Evolutionary conservation across 768 basidiomycete species (phyloP).

Genomic region (Serendipita vermifera): DNA sequence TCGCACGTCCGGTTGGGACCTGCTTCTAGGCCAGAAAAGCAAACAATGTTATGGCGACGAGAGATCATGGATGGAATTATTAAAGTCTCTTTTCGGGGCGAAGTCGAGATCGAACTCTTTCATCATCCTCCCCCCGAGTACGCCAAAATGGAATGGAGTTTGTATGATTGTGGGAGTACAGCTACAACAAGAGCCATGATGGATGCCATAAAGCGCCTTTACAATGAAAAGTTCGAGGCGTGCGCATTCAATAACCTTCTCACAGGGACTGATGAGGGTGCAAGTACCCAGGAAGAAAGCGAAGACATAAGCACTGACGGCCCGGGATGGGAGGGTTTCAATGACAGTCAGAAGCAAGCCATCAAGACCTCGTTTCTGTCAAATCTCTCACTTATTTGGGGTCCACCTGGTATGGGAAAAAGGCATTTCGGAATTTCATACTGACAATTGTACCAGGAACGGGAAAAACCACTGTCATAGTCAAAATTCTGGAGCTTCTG

Average conservation of each 20-base stretch:
- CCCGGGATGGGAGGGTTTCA: constrained; percentile 25
- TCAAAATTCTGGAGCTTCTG: constrained; percentile 41
- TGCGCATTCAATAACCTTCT: constrained; percentile 42
- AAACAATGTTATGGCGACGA: constrained; percentile 26
- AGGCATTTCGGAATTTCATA: neutral
- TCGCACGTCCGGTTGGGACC: constrained; percentile 53
- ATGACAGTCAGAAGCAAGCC: constrained; percentile 43
- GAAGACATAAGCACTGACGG: constrained; percentile 13
- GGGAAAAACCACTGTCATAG: constrained; percentile 58
- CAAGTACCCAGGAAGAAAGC: constrained; percentile 9
- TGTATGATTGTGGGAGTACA: constrained; percentile 49
- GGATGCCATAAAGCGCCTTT: constrained; percentile 42
- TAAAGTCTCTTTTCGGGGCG: constrained; percentile 38
- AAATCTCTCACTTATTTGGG: constrained; percentile 49
- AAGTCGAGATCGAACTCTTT: constrained; percentile 39
- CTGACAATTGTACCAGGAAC: constrained; percentile 33
- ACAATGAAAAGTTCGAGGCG: constrained; percentile 30
- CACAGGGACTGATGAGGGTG: constrained; percentile 20
- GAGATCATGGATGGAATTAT: constrained; percentile 49
- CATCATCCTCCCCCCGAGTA: constrained; percentile 52
- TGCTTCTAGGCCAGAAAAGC: constrained; percentile 41
- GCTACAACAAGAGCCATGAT: constrained; percentile 55
- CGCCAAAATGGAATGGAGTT: constrained; percentile 46
- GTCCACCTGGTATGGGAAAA: constrained; percentile 40
- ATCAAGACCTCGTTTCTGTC: constrained; percentile 31